Evolutionary conservation across 768 basidiomycete genomes (phyloP), one percentile per base, ranked within the genome.

Genomic region (Collybia nuda): DNA sequence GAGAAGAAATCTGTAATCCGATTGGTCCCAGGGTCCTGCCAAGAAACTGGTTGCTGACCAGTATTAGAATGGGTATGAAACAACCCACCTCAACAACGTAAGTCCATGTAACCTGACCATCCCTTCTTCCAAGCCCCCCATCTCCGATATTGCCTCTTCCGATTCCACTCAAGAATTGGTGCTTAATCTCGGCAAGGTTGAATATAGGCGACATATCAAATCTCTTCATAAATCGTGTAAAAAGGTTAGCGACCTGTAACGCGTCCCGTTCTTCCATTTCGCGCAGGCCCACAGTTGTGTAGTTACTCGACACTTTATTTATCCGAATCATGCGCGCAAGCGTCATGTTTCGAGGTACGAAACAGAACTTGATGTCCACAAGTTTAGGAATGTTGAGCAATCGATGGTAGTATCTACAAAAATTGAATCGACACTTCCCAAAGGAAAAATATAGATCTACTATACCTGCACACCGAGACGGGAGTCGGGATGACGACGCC

Each of bases 1-100:
- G 96, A 95, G 70, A 98, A 88, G 63, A 95, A 90, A 70, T 99
- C 97, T 1, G 96, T 98, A 59, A 99, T 86, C 54, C 79, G 78
- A 52, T 88, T 82, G 2, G 88, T 88, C 51, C 80, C 69, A 1
- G 90, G 88, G 67, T 98, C 81, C 95, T 98, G 54, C 26, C 12
- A 12, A 6, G 17, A 11, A 5, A 32, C 3, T 7, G 32, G 32
- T 11, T 4, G 32, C 28, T 38, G 29, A 18, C 53, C 14, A 51
- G 40, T 22, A 18, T n/a, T 24, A 44, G 24, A 24, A 21, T 43
- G 14, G 29, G 14, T 15, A 42, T 23, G n/a, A 21, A 41, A 44
- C 40, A 37, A 43, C 14, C 59, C 74, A 88, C 96, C 82, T 98
- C 95, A 40, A 97, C 90, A 26, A 99, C 95, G 61, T 96, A 98